Base-by-base conservation (phyloP, 2,329 filamentous ascomycete genomes). In the Nectriaceae sp. region DNA sequence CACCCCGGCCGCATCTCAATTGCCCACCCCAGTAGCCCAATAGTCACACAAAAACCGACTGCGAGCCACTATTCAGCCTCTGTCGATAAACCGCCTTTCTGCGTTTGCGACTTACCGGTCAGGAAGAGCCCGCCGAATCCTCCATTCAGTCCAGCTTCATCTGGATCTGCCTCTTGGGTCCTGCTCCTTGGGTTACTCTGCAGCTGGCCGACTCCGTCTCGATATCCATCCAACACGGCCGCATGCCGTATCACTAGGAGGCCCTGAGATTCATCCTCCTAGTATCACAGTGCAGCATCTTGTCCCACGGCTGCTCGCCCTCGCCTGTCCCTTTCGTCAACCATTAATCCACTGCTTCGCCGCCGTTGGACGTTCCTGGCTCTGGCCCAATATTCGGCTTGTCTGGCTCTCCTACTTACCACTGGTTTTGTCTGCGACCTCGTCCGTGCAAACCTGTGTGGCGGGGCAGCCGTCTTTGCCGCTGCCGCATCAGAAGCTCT, bases 251-350 rank as follows among this genome's bases (percentile, higher is more conserved):
- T 70, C 63, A 78, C 76, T 60, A 68, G 65, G 65, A 66, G 63
- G 65, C 66, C 66, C 68, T 70, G 70, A 68, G 67, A 71, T 67
- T 70, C 67, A 69, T 69, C 70, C 72, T 71, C 64, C 68, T 63
- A 73, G 75, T 78, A 74, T 74, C 70, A 75, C 75, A 65, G 70
- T 74, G 72, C 73, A 75, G 70, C 72, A 74, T 74, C 73, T 73
- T 72, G 76, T 79, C 73, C 69, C 65, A 78, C 76, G 57, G 55
- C 66, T 62, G 59, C 63, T 70, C 63, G 40, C 64, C 65, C 61
- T 69, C 62, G 65, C 63, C 58, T 60, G 53, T 57, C 50, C 50
- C 50, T 40, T 52, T 50, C 46, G 50, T 44, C 54, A 40, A 52
- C 47, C 42, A 46, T 50, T 54, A 49, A 49, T 41, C 47, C 45